Percentiles rank a stretch among this genome's conserved stretches.
phyloP scores from a whole-genome alignment of 179 eudicot genomes.

The Amaranthus tricolor region DNA sequence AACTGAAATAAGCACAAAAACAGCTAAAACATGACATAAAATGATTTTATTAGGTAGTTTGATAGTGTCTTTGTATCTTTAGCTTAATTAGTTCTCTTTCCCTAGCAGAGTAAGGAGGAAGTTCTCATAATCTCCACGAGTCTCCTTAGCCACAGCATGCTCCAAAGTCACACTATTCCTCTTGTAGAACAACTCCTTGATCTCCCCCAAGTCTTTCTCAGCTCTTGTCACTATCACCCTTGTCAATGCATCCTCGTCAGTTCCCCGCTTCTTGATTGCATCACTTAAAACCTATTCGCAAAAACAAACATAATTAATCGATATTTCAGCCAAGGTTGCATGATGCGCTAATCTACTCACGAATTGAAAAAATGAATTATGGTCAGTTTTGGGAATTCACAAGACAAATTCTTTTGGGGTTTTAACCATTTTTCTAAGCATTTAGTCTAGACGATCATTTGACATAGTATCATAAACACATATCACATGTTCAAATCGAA shows the following conservation, averaged over 20 bases:
- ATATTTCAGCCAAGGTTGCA: not conserved
- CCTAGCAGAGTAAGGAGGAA: conserved; percentile 70
- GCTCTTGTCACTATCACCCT: conserved; percentile 77
- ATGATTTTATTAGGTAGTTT: not conserved
- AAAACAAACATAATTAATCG: not conserved
- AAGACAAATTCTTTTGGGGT: no score
- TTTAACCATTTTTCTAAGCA: no score
- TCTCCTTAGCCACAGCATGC: conserved; percentile 56
- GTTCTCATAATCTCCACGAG: conserved; percentile 62
- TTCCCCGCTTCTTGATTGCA: conserved; percentile 57
- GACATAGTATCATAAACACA: no score
- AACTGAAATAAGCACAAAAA: conserved; percentile 5
- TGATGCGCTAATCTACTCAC: no score
- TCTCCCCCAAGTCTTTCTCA: conserved; percentile 59
- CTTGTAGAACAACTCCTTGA: conserved; percentile 67
- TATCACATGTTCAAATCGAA: no score
- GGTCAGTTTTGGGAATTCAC: no score
- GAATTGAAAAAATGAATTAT: no score
- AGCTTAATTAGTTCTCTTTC: conserved; percentile 15
- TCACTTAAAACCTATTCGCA: conserved; percentile 49
- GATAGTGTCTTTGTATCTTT: not conserved
- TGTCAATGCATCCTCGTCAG: conserved; percentile 70
- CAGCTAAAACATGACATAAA: conserved; percentile 1
- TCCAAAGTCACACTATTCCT: conserved; percentile 67
- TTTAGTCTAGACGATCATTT: no score